Evolutionary conservation across 805 yeast species (phyloP), one percentile per base, ranked within the genome.

Genomic region (Candida khao-thaluensis): DNA sequence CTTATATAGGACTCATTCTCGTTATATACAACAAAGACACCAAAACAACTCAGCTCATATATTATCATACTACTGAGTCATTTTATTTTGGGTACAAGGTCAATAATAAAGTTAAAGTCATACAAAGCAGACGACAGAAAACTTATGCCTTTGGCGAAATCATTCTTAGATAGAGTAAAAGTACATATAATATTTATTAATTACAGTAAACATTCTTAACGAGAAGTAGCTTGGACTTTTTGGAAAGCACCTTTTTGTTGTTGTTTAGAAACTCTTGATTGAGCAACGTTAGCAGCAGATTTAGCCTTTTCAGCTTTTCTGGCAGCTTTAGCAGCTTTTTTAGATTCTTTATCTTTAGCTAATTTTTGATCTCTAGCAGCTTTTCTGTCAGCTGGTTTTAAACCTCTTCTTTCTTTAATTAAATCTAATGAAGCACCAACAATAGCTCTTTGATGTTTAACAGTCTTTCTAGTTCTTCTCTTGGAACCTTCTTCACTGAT

Each of bases 371-470:
- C 93, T 81, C 97, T 95, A 71, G 88, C 83, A 62, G 96, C 96
- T 82, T 89, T 86, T 82, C 96, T 93, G 67, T 83, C 90, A 74
- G 90, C 95, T 71, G 99, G 96, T 78, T 89, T 88, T 71, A 79
- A 76, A 62, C 85, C 66, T 79, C 97, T 89, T 84, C 95, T 88
- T 81, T 91, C 96, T 78, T 87, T 91, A 79, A 93, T 93, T 70
- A 89, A 83, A 58, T 93, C 99, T 63, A 93, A 79, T 65, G 99
- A 87, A 70, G 98, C 99, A 82, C 99, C 99, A 58, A 91, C 98
- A 70, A 93, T 84, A 54, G 95, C 96, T 83, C 99, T 93, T 80
- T 90, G 97, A 75, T 85, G 81, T 85, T 93, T 93, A 75, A 90
- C 95, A 66, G 96, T 72, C 83, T 88, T 90, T 82, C 96, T 91